phyloP scores from a whole-genome alignment of 306 rosid species.

The Casuarina equisetifolia region DNA sequence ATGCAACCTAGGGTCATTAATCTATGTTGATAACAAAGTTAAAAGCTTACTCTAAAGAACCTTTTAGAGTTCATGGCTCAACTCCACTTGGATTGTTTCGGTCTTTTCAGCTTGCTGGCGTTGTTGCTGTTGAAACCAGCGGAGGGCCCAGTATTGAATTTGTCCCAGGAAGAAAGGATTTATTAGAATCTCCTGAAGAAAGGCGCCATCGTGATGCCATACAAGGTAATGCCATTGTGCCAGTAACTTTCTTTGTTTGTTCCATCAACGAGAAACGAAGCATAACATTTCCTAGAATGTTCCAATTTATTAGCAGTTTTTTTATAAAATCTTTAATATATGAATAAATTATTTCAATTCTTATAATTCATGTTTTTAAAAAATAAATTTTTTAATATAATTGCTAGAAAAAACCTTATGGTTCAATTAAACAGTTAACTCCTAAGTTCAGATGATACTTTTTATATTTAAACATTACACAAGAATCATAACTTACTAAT shows the following conservation, averaged over 20 bases:
- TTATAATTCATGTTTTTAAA: too few species aligned
- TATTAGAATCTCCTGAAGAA: slow-evolving; percentile 51
- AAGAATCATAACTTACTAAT: too few species aligned
- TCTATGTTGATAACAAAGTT: neutral
- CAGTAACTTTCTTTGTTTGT: neutral
- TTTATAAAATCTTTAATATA: too few species aligned
- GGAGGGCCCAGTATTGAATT: slow-evolving; percentile 84
- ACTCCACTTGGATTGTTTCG: slow-evolving; percentile 5
- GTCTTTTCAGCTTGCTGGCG: slow-evolving; percentile 77
- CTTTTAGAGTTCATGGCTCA: neutral
- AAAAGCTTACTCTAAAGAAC: neutral
- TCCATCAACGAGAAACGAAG: neutral
- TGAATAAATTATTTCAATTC: too few species aligned
- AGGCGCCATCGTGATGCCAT: slow-evolving; percentile 88
- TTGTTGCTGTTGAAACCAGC: slow-evolving; percentile 84
- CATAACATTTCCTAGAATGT: too few species aligned
- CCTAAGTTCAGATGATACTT: too few species aligned
- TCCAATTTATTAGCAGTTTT: too few species aligned
- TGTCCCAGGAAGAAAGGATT: slow-evolving; percentile 87
- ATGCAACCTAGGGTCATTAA: slow-evolving; percentile 3
- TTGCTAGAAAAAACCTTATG: too few species aligned
- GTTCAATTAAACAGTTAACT: too few species aligned
- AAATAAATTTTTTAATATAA: too few species aligned
- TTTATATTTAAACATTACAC: too few species aligned
- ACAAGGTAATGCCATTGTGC: slow-evolving; percentile 43